These are phyloP conservation scores for Leccinum uliginosum DNA, from an alignment of 768 basidiomycete genomes.

Conservation along the genomic window DNA sequence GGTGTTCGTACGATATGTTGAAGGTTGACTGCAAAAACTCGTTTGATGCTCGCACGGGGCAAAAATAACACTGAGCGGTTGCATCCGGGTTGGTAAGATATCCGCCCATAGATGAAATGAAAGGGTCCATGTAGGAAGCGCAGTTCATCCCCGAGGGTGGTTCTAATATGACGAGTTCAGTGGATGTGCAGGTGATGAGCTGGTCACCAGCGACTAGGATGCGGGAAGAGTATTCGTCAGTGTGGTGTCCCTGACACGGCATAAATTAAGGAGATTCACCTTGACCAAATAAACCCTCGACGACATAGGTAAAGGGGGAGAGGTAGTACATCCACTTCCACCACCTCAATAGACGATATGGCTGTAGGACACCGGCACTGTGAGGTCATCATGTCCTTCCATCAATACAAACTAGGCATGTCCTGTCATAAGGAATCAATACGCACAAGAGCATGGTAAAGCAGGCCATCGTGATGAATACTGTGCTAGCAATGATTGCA, in stretches of 20 bases:
- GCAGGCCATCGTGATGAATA: constrained; percentile 36
- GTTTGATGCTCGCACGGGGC: constrained; percentile 49
- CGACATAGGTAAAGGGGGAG: constrained; percentile 50
- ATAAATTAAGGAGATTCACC: constrained; percentile 1
- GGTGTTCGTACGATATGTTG: constrained; percentile 5
- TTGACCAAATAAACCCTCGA: constrained; percentile 38
- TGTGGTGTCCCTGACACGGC: not conserved
- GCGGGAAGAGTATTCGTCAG: not conserved
- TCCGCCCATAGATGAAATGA: constrained; percentile 48
- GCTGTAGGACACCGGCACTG: constrained; percentile 48
- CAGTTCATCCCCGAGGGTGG: constrained; percentile 56
- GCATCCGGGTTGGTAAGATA: constrained; percentile 55
- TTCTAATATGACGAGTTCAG: constrained; percentile 50
- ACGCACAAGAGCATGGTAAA: constrained; percentile 43
- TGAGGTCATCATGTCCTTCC: not conserved
- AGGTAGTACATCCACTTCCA: constrained; percentile 38
- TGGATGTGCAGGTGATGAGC: constrained; percentile 42
- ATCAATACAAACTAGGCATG: not conserved
- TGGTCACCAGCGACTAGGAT: constrained; percentile 38
- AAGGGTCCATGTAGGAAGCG: constrained; percentile 44
- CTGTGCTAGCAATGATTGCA: constrained; percentile 36
- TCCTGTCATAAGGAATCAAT: not conserved
- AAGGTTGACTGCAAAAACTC: constrained; percentile 23
- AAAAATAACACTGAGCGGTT: constrained; percentile 51
- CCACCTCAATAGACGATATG: constrained; percentile 33